Percentiles rank a stretch among this genome's conserved stretches.
phyloP scores from a whole-genome alignment of 106 monocot genomes.

The Platanthera zijinensis region DNA sequence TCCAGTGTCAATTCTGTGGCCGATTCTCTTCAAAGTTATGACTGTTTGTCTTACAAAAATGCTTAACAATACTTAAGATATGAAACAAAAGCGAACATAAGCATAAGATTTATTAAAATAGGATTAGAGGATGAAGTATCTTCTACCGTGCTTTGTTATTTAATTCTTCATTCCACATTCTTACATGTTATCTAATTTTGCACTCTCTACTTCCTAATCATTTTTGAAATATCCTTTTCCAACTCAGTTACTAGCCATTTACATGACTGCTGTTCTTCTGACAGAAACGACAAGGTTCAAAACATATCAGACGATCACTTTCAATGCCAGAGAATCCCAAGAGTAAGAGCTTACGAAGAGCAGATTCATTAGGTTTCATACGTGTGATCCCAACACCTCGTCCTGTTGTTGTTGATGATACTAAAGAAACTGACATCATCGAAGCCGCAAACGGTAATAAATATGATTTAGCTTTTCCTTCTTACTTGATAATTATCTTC shows the following conservation, averaged over 20 bases:
- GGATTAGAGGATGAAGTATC: neutral
- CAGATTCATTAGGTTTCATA: conserved; percentile 54
- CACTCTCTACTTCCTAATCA: neutral
- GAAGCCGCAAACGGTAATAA: conserved; percentile 43
- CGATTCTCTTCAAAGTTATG: too few species aligned
- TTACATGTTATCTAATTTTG: neutral
- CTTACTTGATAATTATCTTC: neutral
- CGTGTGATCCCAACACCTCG: conserved; percentile 80
- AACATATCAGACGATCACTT: conserved; percentile 70
- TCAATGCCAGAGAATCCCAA: conserved; percentile 80
- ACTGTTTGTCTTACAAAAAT: too few species aligned
- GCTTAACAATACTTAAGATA: too few species aligned
- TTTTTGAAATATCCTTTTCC: too few species aligned
- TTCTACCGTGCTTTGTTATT: neutral
- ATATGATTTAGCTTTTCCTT: neutral
- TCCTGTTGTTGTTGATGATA: conserved; percentile 36
- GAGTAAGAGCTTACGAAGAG: conserved; percentile 33
- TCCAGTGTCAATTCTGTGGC: too few species aligned
- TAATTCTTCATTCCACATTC: neutral
- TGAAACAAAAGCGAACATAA: too few species aligned
- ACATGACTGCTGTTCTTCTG: neutral
- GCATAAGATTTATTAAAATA: too few species aligned
- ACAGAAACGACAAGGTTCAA: conserved; percentile 46
- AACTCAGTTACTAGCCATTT: neutral
- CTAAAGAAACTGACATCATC: conserved; percentile 23